A percentile compares a stretch with the other conserved stretches of the same genome.
Conservation (phyloP, 192 early-diverging fungal genomes). For the Irineochytrium annulatum region DNA sequence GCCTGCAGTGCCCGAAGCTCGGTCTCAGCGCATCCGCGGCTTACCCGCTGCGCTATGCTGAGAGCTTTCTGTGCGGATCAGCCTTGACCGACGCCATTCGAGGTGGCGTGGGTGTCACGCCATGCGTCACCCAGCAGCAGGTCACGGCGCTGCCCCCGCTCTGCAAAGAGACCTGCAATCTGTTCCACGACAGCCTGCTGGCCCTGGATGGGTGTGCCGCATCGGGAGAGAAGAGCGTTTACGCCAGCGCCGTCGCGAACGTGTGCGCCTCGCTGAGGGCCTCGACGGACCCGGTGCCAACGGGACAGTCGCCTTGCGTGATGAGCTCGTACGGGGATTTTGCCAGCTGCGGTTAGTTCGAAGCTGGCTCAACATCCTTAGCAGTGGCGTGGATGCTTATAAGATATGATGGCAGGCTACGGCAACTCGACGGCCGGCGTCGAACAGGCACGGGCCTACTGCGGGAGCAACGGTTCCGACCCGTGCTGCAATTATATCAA, state of each 20-base stretch:
- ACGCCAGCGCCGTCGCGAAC: background rate
- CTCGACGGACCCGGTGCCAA: background rate
- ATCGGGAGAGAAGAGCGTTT: background rate
- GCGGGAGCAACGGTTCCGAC: background rate
- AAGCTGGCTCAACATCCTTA: background rate
- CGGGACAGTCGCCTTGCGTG: background rate
- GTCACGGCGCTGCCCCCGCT: background rate
- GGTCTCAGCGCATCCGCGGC: background rate
- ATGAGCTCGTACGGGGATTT: background rate
- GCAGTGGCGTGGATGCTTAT: too few species aligned
- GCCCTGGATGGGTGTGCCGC: background rate
- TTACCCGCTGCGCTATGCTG: background rate
- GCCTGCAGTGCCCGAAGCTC: background rate
- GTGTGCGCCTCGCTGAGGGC: background rate
- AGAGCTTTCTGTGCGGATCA: background rate
- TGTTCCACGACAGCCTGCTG: background rate
- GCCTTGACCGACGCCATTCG: background rate
- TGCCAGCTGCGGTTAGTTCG: slow-evolving; percentile 5
- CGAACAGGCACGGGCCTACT: background rate
- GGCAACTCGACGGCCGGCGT: background rate
- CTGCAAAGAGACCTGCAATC: background rate
- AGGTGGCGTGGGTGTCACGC: background rate
- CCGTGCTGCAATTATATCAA: background rate
- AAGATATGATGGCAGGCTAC: too few species aligned
- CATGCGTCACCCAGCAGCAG: background rate